Base-by-base conservation (phyloP, 2,329 filamentous ascomycete genomes). In the Aquanectria penicillioides region DNA sequence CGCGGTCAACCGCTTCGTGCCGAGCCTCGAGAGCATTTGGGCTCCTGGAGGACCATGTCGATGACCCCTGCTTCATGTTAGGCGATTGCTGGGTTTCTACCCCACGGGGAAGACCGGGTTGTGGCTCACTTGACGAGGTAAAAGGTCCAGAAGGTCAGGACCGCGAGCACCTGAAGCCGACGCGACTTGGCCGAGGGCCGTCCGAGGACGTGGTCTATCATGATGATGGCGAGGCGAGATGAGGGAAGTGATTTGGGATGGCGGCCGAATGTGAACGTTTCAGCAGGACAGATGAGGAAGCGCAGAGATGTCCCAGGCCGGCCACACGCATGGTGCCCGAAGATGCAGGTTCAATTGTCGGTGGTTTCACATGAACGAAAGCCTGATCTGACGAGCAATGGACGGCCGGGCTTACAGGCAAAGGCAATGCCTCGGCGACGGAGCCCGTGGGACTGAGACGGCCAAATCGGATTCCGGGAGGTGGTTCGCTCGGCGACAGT, bases 121-220 rank as follows among this genome's bases (percentile, higher is more conserved):
- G 9, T 11, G 33, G 26, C 81, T 61, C 80, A 92, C 91, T 86
- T 88, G 71, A 89, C 85, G 23, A 97, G 81, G 74, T 97, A 97
- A 41, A 89, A 78, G 5, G 91, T 90, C 95, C 95, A 99, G 73
- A 98, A 95, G 0, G 91, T 88, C 53, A 98, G 84, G 12, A 98
- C 95, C 18, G 91, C 89, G 66, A 98, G 86, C 68, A 99, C 93
- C 76, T 98, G 94, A 47, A 96, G 89, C 71, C 96, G 93, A 64
- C 94, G 88, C 71, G 96, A 97, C 79, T 94, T 92, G 71, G 91
- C 88, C 60, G 94, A 97, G 28, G 94, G 94, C 64, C 93, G 89
- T 63, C 94, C 94, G 44, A 98, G 83, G 56, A 97, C 90, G 82
- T 98, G 94, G 77, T 98, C 94, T 88, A 87, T 78, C 85, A 88